These are phyloP conservation scores for Berkeleyomyces rouxiae DNA, from an alignment of 2,329 filamentous ascomycete species.

Conservation along the genomic window DNA sequence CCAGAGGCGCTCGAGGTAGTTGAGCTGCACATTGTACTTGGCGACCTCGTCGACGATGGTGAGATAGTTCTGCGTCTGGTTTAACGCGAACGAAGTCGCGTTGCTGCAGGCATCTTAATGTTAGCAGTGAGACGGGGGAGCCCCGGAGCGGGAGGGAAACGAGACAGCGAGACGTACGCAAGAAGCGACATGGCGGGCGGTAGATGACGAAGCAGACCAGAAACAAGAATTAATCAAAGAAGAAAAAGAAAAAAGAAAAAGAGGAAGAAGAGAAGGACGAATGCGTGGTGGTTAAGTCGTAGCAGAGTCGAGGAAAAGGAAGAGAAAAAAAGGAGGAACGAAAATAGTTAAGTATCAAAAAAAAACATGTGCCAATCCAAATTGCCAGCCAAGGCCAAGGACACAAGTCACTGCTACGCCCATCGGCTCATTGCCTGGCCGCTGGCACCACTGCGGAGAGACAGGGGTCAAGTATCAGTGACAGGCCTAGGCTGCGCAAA, in stretches of 20 bases:
- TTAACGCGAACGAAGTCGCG: constrained; percentile 32
- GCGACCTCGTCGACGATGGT: constrained; percentile 45
- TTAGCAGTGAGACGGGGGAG: constrained; percentile 4
- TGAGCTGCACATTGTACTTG: constrained; percentile 71
- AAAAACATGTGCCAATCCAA: constrained; percentile 4
- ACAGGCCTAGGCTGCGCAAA: no score
- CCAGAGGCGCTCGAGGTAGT: constrained; percentile 77
- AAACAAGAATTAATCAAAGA: neutral
- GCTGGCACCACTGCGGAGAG: no score
- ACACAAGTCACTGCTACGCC: neutral
- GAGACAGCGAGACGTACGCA: constrained; percentile 7
- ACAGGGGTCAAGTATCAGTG: neutral
- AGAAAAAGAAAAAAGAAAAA: constrained; percentile 1
- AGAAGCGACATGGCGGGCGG: constrained; percentile 10
- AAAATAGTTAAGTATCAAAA: neutral
- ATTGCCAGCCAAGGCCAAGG: neutral
- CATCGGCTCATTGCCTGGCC: neutral
- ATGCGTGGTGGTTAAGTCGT: neutral
- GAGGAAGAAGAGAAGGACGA: neutral
- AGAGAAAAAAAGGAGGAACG: neutral
- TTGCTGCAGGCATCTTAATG: constrained; percentile 24
- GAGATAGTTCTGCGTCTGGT: constrained; percentile 33
- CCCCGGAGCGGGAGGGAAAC: neutral
- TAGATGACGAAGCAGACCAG: neutral
- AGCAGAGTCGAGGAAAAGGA: neutral